A percentile compares a stretch with the other conserved stretches of the same genome.
Evolutionary conservation across 305 asterid species (phyloP).

Genomic region (Fraxinus albicans): DNA sequence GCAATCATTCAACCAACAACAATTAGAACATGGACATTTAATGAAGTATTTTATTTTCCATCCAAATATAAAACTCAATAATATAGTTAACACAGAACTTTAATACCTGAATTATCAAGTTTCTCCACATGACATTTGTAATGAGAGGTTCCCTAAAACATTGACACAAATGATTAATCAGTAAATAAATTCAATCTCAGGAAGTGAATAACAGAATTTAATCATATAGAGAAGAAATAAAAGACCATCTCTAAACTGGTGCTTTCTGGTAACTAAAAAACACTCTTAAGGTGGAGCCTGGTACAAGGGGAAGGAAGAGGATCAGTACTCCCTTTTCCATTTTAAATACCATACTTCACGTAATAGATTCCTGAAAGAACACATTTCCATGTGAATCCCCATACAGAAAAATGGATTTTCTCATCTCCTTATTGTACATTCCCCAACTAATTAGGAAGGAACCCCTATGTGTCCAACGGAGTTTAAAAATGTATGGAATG

Average conservation of each 20-base stretch:
- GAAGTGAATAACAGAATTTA: not conserved
- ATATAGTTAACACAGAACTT: not conserved
- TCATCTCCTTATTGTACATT: not conserved
- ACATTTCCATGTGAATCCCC: not conserved
- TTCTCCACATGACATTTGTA: slow-evolving; percentile 59
- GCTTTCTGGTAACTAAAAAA: not conserved
- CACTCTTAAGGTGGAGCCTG: not conserved
- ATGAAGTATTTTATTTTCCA: not conserved
- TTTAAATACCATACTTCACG: not conserved
- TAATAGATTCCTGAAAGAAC: not conserved
- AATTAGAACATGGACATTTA: not conserved
- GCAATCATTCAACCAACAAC: slow-evolving; percentile 20
- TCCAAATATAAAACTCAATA: not conserved
- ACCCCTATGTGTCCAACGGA: not conserved
- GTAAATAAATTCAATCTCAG: not conserved
- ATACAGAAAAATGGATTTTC: not conserved
- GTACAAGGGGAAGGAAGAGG: not conserved
- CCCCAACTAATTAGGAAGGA: not conserved
- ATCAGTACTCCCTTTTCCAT: not conserved
- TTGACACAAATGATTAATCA: not conserved
- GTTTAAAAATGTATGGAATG: not conserved
- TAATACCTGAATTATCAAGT: slow-evolving; percentile 48
- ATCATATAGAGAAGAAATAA: not conserved
- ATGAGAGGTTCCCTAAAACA: slow-evolving; percentile 52
- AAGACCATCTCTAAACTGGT: not conserved